Conservation (phyloP, 73 alveolate genomes). For the Stentor roeselii region DNA sequence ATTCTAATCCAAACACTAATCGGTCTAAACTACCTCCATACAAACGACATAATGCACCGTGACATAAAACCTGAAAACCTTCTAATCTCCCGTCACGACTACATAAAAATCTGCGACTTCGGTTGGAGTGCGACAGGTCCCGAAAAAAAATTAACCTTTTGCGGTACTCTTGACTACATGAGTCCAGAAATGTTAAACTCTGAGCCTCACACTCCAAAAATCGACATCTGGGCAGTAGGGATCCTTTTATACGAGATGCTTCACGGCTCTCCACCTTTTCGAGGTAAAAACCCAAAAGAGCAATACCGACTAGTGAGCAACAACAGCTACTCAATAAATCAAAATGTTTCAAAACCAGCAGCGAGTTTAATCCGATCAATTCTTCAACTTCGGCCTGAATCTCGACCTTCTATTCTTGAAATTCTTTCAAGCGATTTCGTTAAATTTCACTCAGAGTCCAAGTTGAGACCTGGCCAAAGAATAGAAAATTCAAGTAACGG, state of each 20-base stretch:
- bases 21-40: conserved; percentile 54
- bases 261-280: conserved; percentile 88
- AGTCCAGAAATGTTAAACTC: conserved; percentile 91
- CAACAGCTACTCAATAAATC: not conserved
- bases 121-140: conserved; percentile 11
- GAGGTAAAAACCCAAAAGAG: conserved; percentile 14
- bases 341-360: not conserved
- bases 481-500: not conserved
- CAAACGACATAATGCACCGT: conserved; percentile 45
- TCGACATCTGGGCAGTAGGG: conserved; percentile 92
- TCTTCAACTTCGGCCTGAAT: not conserved
- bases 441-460: not conserved
- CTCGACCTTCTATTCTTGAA: not conserved
- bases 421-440: not conserved
- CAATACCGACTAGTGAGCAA: not conserved
- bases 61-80: conserved; percentile 53
- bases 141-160: conserved; percentile 22
- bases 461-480: not conserved
- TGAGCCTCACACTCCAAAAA: conserved; percentile 61
- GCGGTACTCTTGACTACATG: conserved; percentile 81
- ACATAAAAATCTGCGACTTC: conserved; percentile 29
- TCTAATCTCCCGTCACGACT: not conserved
- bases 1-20: conserved; percentile 45
- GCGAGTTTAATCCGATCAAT: not conserved
- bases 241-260: conserved; percentile 81